These are phyloP conservation scores for Limnomonas spitsbergensis DNA, from an alignment of 139 green algal species.

Conservation along the genomic window DNA sequence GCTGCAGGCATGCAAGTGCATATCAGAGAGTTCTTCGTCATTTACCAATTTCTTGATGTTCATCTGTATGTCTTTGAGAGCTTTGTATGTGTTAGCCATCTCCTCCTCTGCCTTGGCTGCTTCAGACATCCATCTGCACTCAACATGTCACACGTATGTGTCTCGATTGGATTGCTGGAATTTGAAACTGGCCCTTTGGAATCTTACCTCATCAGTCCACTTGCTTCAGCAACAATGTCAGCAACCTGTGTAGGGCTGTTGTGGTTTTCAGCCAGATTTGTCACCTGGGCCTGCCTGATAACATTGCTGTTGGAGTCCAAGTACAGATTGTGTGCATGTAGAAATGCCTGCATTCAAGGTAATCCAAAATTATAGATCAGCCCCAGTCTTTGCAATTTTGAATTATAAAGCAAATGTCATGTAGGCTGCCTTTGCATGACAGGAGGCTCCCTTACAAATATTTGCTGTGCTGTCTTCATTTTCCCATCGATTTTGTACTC, in stretches of 20 bases:
- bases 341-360: background rate
- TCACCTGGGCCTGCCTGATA: constrained; percentile 3
- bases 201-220: background rate
- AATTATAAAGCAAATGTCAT: too few species aligned
- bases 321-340: background rate
- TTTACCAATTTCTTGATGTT: background rate
- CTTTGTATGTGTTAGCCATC: background rate
- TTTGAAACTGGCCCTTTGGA: too few species aligned
- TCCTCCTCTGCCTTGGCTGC: background rate
- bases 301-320: constrained; percentile 7
- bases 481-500: constrained; percentile 7
- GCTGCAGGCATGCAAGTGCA: too few species aligned
- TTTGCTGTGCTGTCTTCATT: background rate
- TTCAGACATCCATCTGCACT: background rate
- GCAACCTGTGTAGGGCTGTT: background rate
- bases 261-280: constrained; percentile 6
- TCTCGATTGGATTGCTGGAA: too few species aligned
- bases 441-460: background rate
- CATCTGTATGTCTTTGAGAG: background rate
- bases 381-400: too few species aligned
- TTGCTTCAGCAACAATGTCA: constrained; percentile 1
- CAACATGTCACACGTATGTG: too few species aligned
- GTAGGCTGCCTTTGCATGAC: too few species aligned
- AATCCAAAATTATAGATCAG: too few species aligned
- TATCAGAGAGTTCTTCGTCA: too few species aligned